Percentiles rank a stretch among this genome's conserved stretches.
Conservation (phyloP, 2,329 filamentous ascomycete genomes). For the Fusarium nisikadoi region DNA sequence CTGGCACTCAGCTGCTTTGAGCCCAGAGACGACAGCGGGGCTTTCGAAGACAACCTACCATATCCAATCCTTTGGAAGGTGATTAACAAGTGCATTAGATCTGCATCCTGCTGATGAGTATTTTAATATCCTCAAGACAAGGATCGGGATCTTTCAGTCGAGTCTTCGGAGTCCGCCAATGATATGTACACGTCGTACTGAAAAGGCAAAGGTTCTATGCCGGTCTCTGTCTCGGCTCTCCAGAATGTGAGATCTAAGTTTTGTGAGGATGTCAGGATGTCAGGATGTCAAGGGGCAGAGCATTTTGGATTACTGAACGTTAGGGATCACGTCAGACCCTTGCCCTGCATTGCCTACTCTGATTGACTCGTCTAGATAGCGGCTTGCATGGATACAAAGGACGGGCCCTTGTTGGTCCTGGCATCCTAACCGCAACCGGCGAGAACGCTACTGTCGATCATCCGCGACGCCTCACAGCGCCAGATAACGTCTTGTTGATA, state of each 20-base stretch:
- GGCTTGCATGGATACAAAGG: constrained; percentile 3
- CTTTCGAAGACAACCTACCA: constrained; percentile 7
- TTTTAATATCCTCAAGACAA: constrained; percentile 4
- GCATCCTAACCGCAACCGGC: constrained; percentile 30
- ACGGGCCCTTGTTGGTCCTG: constrained; percentile 3
- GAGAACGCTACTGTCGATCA: constrained; percentile 45
- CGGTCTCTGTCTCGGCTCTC: constrained; percentile 9
- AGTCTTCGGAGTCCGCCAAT: constrained; percentile 10
- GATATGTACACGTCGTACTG: background rate
- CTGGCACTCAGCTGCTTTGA: constrained; percentile 7
- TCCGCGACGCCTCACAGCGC: constrained; percentile 38
- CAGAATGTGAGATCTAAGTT: constrained; percentile 10
- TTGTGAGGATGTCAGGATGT: constrained; percentile 4
- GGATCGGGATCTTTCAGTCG: background rate
- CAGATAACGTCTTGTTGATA: constrained; percentile 10
- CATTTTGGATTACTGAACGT: constrained; percentile 30
- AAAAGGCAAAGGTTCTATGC: background rate
- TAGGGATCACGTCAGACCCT: constrained; percentile 13
- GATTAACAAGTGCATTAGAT: constrained; percentile 21
- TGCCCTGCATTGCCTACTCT: constrained; percentile 1
- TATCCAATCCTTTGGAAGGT: constrained; percentile 8
- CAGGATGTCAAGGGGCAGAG: constrained; percentile 9
- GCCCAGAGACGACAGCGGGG: constrained; percentile 8
- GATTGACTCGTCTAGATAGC: constrained; percentile 13
- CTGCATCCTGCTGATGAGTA: constrained; percentile 10